phyloP scores from a whole-genome alignment of 2,329 filamentous ascomycete species.

The Colletotrichum incanum region DNA sequence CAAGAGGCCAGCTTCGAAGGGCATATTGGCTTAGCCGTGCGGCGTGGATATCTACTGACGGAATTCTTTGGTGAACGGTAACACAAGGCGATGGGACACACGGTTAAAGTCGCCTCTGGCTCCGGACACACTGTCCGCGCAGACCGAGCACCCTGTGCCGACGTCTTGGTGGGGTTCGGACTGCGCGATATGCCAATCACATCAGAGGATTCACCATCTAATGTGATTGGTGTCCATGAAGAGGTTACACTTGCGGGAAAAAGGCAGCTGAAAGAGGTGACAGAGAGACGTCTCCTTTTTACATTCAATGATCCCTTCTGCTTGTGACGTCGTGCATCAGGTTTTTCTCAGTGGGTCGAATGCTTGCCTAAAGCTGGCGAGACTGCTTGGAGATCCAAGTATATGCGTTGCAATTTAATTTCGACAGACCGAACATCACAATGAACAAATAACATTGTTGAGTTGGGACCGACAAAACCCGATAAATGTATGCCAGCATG shows the following conservation, averaged over 20 bases:
- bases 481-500: not conserved
- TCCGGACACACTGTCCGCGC: not conserved
- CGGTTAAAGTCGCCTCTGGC: not conserved
- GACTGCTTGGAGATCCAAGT: not conserved
- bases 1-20: too few species aligned
- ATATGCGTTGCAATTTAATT: not conserved
- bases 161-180: not conserved
- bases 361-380: not conserved
- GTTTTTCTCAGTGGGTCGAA: not conserved
- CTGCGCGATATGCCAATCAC: not conserved
- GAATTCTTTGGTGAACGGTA: not conserved
- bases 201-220: not conserved
- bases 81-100: not conserved
- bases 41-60: too few species aligned
- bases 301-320: not conserved
- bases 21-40: too few species aligned
- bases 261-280: not conserved
- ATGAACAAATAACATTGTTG: not conserved
- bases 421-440: constrained; percentile 23
- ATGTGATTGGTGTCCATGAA: not conserved
- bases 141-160: not conserved
- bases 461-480: not conserved
- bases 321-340: not conserved
- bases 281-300: not conserved
- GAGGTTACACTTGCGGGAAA: not conserved